These are phyloP conservation scores for Apiotrichum mycotoxinovorans DNA, from an alignment of 1,284 basidiomycete species.

Conservation along the genomic window DNA sequence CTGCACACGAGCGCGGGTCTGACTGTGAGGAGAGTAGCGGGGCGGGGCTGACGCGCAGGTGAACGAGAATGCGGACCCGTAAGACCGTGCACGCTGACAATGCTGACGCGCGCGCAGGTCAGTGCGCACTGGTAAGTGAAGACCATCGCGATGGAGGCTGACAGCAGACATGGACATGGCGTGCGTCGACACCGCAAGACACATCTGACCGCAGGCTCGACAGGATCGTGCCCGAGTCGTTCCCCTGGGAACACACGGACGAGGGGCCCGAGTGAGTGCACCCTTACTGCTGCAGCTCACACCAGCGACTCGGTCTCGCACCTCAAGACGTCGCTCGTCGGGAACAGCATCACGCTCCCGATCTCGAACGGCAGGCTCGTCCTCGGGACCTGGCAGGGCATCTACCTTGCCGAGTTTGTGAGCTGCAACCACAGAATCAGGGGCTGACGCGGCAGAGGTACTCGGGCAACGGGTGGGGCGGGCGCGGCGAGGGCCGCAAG, in stretches of 20 bases:
- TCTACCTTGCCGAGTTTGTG: constrained; percentile 39
- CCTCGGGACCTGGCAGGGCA: constrained; percentile 84
- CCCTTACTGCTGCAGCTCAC: background rate
- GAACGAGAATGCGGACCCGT: constrained; percentile 48
- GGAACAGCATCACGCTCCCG: constrained; percentile 75
- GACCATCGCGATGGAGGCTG: background rate
- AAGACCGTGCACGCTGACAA: constrained; percentile 16
- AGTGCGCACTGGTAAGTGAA: constrained; percentile 29
- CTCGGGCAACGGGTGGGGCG: constrained; percentile 43
- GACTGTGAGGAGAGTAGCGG: constrained; percentile 70
- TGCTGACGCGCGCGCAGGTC: constrained; percentile 18
- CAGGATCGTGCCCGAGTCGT: constrained; percentile 75
- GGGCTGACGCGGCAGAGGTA: constrained; percentile 17
- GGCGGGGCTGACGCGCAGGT: constrained; percentile 26
- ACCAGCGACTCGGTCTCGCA: constrained; percentile 66
- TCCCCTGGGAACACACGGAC: constrained; percentile 85
- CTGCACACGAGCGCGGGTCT: constrained; percentile 87
- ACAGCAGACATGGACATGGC: constrained; percentile 54
- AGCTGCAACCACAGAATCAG: background rate
- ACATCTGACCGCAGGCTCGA: constrained; percentile 56
- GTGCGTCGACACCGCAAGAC: constrained; percentile 4
- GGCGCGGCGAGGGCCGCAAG: constrained; percentile 38
- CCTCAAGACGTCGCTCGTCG: constrained; percentile 80
- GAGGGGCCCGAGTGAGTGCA: constrained; percentile 77
- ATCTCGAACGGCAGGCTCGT: constrained; percentile 77